A percentile compares a stretch with the other conserved stretches of the same genome.
phyloP scores from a whole-genome alignment of 768 basidiomycete genomes.

The Mycena filopes region DNA sequence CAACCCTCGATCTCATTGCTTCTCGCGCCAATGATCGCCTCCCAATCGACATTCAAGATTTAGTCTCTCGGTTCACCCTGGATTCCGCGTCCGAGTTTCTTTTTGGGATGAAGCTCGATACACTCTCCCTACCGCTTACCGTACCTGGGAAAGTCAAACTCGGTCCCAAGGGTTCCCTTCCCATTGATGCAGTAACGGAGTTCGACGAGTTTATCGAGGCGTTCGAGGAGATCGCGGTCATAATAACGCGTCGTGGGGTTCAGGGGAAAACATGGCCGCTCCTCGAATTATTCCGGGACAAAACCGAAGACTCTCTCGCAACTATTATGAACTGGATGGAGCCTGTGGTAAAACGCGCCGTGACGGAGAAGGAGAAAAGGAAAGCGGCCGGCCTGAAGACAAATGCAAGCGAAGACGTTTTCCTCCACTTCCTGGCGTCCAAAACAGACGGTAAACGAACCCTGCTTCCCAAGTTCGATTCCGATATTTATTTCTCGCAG shows the following conservation, averaged over 20 bases:
- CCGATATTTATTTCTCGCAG: not conserved
- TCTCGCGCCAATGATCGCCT: conserved; percentile 22
- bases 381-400: conserved; percentile 39
- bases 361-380: conserved; percentile 44
- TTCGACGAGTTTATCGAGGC: conserved; percentile 56
- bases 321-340: conserved; percentile 48
- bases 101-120: conserved; percentile 56
- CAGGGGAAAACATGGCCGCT: conserved; percentile 25
- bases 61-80: conserved; percentile 42
- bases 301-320: conserved; percentile 8
- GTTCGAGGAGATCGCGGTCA: conserved; percentile 39
- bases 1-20: conserved; percentile 42
- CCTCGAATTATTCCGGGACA: conserved; percentile 26
- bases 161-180: conserved; percentile 47
- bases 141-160: conserved; percentile 37
- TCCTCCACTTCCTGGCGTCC: conserved; percentile 1
- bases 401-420: conserved; percentile 32
- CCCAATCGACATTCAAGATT: conserved; percentile 56
- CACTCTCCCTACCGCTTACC: conserved; percentile 49
- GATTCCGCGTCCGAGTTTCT: conserved; percentile 56
- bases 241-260: conserved; percentile 9
- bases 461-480: not conserved
- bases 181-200: conserved; percentile 43
- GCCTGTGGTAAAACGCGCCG: conserved; percentile 51
- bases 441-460: conserved; percentile 50